Base-by-base conservation (phyloP, 495 filamentous ascomycete species). In the Chaetomidium leptoderma region DNA sequence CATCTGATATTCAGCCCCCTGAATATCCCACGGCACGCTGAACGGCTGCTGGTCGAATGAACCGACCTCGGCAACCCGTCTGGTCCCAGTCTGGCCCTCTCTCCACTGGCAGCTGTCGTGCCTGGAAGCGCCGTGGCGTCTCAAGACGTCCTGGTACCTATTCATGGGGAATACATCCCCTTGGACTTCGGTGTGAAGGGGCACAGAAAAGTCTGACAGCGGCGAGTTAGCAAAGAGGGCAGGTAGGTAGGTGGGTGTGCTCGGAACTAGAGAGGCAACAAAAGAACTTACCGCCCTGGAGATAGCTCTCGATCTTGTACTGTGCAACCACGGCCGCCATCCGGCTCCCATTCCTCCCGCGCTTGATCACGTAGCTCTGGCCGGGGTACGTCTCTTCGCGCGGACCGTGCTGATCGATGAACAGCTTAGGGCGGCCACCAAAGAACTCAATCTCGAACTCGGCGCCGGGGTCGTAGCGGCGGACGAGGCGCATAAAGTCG, bases 361-460 rank as follows among this genome's bases (percentile, higher is more conserved):
- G 42, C 44, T 59, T 57, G 33, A 66, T 58, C 2, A 66, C 53
- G 36, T 58, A 66, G 27, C 63, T 63, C 40, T 53, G 29, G 5
- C 60, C 63, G 3, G 26, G 27, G 13, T 60, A 56, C 5, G 35
- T 49, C 23, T 58, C 60, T 16, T 59, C 60, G 26, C 32, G 23
- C 1, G 49, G 32, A 4, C 44, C 57, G 24, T 27, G 35, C 19
- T 40, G 40, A 44, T 65, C 60, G 29, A 60, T 52, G 40, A 66
- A 66, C 53, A 66, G 46, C 45, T 63, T 66, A 0, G 51, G 53
- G 3, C 63, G 32, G 6, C 63, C 63, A 21, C 63, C 63, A 33
- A 66, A 66, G 57, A 66, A 66, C 7, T 58, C 57, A 6, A 53
- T 39, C 53, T 66, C 60, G 32, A 60, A 66, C 54, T 63, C 63